phyloP scores from a whole-genome alignment of 2,329 filamentous ascomycete species.

The Penicillium decumbens region DNA sequence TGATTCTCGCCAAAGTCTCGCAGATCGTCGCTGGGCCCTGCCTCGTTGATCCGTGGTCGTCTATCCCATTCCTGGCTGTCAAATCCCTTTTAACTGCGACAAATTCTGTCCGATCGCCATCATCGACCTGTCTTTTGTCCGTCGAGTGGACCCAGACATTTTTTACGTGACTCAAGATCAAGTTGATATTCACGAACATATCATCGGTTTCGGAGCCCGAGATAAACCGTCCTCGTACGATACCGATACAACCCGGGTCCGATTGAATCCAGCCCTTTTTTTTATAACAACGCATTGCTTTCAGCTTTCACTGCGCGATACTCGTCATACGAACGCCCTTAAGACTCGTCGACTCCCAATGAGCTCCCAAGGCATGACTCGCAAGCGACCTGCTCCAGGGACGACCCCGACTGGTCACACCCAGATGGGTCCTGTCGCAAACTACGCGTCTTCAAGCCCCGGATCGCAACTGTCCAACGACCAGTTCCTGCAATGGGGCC shows the following conservation, averaged over 20 bases:
- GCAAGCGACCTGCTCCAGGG: constrained; percentile 73
- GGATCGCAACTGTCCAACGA: constrained; percentile 47
- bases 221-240: neutral
- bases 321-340: neutral
- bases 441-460: constrained; percentile 43
- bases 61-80: neutral
- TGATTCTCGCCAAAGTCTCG: constrained; percentile 4
- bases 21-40: constrained; percentile 7
- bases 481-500: constrained; percentile 54
- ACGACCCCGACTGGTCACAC: constrained; percentile 59
- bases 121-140: constrained; percentile 11
- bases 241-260: neutral
- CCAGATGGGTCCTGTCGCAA: constrained; percentile 49
- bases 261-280: neutral
- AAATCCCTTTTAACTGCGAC: neutral
- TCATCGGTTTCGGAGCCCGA: constrained; percentile 4
- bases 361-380: constrained; percentile 43
- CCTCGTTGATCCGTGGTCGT: constrained; percentile 1
- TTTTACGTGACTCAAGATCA: constrained; percentile 12
- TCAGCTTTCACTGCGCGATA: neutral
- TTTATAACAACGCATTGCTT: neutral
- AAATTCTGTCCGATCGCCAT: neutral
- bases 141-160: constrained; percentile 9
- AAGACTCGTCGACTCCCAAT: constrained; percentile 22
- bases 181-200: constrained; percentile 16